These are phyloP conservation scores for Lipomyces starkeyi DNA, from an alignment of 805 yeast species.

Conservation along the genomic window DNA sequence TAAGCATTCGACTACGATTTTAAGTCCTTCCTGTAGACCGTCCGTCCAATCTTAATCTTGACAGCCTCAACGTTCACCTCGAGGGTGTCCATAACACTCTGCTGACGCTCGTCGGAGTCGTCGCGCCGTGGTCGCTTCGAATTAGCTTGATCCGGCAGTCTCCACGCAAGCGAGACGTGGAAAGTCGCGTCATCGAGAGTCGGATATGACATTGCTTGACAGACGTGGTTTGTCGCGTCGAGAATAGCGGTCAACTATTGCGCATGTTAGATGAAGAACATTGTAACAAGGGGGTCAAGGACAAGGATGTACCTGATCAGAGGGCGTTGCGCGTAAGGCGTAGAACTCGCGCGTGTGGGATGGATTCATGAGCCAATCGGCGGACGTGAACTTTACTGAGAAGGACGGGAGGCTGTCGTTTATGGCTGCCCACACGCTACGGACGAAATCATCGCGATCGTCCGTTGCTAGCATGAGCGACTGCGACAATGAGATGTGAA, in stretches of 20 bases:
- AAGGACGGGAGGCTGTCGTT: not conserved
- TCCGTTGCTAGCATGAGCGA: constrained; percentile 25
- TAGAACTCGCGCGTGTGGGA: constrained; percentile 27
- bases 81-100: not conserved
- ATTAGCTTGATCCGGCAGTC: constrained; percentile 6
- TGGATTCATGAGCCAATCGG: constrained; percentile 29
- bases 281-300: not conserved
- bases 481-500: constrained; percentile 34
- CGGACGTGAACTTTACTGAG: constrained; percentile 11
- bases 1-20: not conserved
- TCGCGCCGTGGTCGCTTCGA: not conserved
- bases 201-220: constrained; percentile 15
- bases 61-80: constrained; percentile 15
- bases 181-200: constrained; percentile 5
- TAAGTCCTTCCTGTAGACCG: constrained; percentile 16
- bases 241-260: constrained; percentile 11
- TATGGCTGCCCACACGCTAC: constrained; percentile 8
- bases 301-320: not conserved
- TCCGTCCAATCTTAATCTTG: constrained; percentile 29
- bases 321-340: not conserved
- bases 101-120: not conserved
- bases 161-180: constrained; percentile 36
- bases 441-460: constrained; percentile 18
- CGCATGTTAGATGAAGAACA: not conserved
- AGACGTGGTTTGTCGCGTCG: constrained; percentile 10